phyloP scores from a whole-genome alignment of 441 rosid species.

The Syzygium malaccense region DNA sequence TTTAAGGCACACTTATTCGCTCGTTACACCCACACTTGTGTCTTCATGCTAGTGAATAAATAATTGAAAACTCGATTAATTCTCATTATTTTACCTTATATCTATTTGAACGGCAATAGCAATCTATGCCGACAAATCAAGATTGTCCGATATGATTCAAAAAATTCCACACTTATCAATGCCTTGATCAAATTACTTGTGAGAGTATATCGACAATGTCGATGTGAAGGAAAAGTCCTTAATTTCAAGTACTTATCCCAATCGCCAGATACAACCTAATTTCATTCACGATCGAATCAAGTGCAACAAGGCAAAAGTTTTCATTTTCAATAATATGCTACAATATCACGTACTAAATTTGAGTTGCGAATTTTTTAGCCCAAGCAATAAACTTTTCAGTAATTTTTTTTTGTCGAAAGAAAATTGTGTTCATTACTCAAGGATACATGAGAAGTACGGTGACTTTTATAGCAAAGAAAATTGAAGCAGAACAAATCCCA shows the following conservation, averaged over 20 bases:
- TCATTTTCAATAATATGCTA: not conserved
- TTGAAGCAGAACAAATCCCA: too few relatives aligned
- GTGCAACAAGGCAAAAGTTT: not conserved
- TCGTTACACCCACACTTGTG: not conserved
- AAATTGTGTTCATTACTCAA: too few relatives aligned
- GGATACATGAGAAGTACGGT: too few relatives aligned
- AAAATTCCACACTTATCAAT: not conserved
- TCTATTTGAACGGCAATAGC: not conserved
- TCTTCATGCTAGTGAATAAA: not conserved
- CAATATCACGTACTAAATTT: not conserved
- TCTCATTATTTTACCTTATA: not conserved
- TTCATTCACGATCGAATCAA: not conserved
- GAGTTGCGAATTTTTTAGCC: not conserved
- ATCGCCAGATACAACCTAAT: not conserved
- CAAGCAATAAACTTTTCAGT: not conserved
- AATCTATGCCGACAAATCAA: not conserved
- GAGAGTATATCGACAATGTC: not conserved
- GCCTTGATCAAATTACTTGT: not conserved
- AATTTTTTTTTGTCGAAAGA: too few relatives aligned
- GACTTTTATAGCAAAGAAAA: too few relatives aligned
- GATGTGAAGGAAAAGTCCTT: not conserved
- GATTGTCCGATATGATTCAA: not conserved
- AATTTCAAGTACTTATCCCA: fast-evolving
- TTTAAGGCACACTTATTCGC: not conserved
- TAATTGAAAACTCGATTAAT: not conserved